Conservation (phyloP, 805 yeast genomes). For the Wickerhamiella sorbophila region DNA sequence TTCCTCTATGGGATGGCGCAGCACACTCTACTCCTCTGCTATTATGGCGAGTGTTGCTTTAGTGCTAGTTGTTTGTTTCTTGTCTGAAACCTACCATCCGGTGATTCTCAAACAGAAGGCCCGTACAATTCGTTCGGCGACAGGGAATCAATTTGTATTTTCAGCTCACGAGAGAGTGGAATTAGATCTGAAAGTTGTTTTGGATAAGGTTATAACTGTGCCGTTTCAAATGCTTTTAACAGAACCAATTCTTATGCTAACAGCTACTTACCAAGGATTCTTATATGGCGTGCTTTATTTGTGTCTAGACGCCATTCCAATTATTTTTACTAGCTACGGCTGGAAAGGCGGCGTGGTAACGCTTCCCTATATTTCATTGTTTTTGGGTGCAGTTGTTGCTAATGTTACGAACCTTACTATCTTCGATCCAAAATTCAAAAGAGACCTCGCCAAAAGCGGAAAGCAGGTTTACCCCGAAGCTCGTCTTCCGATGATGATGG, state of each 20-base stretch:
- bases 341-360: constrained; percentile 49
- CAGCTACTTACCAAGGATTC: constrained; percentile 28
- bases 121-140: constrained; percentile 29
- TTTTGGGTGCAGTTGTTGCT: constrained; percentile 52
- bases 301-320: constrained; percentile 26
- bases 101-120: constrained; percentile 32
- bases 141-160: constrained; percentile 38
- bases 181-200: constrained; percentile 28
- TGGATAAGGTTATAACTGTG: constrained; percentile 20
- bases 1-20: constrained; percentile 51
- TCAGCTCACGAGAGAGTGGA: constrained; percentile 34
- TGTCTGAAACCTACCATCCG: constrained; percentile 24
- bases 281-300: constrained; percentile 28
- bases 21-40: constrained; percentile 38
- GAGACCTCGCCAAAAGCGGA: constrained; percentile 35
- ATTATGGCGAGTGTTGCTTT: constrained; percentile 25
- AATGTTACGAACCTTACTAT: constrained; percentile 36
- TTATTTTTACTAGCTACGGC: constrained; percentile 38
- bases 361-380: constrained; percentile 65
- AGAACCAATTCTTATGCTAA: constrained; percentile 27
- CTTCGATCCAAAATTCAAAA: constrained; percentile 39
- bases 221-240: constrained; percentile 24
- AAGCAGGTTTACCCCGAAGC: constrained; percentile 61
- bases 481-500: constrained; percentile 63
- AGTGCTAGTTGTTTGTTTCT: constrained; percentile 25